Base-by-base conservation (phyloP, 495 filamentous ascomycete species). In the Mytilinidion resinicola region DNA sequence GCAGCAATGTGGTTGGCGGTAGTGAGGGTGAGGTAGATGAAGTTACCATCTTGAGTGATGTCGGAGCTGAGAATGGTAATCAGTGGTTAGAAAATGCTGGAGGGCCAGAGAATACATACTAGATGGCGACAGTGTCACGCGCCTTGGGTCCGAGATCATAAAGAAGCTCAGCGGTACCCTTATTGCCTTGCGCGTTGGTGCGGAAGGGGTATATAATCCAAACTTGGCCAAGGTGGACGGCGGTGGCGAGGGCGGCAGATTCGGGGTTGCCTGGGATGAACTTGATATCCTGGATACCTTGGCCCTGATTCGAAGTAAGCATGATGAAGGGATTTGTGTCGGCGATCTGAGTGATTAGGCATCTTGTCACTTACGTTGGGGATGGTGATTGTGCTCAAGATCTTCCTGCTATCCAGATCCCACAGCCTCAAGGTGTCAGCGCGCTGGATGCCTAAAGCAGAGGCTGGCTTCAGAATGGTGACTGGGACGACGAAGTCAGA, bases 161-260 rank as follows among this genome's bases (percentile, higher is more conserved):
- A 12, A 83, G 76, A 9, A 80, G 70, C 67, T 84, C 76, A 12
- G 80, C 76, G 12, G 77, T 73, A 50, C 82, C 82, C 53, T 77
- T 81, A 9, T 78, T 78, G 53, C 80, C 81, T 49, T 76, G 73
- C 9, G 68, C 58, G 55, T 80, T 74, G 47, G 67, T 79, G 53
- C 78, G 79, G 69, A 78, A 77, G 14, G 82, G 82, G 63, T 84
- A 84, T 71, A 85, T 81, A 64, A 84, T 81, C 81, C 82, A 84
- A 46, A 84, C 78, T 65, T 84, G 78, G 38, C 80, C 82, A 6
- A 81, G 77, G 42, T 80, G 77, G 20, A 84, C 82, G 7, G 82
- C 82, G 48, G 82, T 83, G 11, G 82, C 82, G 19, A 85, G 72
- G 30, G 81, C 82, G 21, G 82, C 82, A 19, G 71, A 70, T 55